Evolutionary conservation across 768 basidiomycete species (phyloP), one percentile per base, ranked within the genome.

Genomic region (Pleurotus cornucopiae): DNA sequence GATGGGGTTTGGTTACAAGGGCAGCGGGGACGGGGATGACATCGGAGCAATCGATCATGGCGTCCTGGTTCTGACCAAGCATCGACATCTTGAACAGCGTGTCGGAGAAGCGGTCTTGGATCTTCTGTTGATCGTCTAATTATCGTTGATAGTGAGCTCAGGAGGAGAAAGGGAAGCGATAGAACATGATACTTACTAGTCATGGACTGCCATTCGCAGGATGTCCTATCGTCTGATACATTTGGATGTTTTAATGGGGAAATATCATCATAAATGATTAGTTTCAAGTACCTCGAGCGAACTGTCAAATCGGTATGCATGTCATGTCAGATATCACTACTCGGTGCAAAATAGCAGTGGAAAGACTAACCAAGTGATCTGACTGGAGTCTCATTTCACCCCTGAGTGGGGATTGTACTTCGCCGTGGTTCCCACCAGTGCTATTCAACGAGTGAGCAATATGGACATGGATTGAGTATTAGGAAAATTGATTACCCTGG

Each of bases 321-420:
- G 51, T n/a, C 13, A 54, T 54, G 14, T 52, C 3, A 14, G n/a
- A 14, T 1, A 25, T 23, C n/a, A 12, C 18, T 25, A n/a, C 23
- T 25, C 21, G 43, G 18, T 47, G 14, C 13, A 47, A 54, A 6
- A 39, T 3, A 16, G 52, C 26, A 26, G 4, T 7, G 26, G 2
- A 26, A 26, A 30, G 21, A 51, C 49, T 26, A 6, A 57, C 62
- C 52, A 20, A 38, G 49, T 64, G 67, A 66, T 80, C 77, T 41
- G 77, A 79, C 59, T 75, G 72, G 30, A 81, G 63, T 37, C 77
- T 74, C 21, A 81, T 65, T 58, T 74, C 75, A 25, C 77, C 76
- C 13, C 66, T 41, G 2, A 73, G 71, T 12, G 59, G 57, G 2
- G 61, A 60, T 25, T 56, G 48, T 7, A 49, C 61, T 16, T 57